Conservation (phyloP, 2,329 filamentous ascomycete genomes). For the Ceratocystis variospora region DNA sequence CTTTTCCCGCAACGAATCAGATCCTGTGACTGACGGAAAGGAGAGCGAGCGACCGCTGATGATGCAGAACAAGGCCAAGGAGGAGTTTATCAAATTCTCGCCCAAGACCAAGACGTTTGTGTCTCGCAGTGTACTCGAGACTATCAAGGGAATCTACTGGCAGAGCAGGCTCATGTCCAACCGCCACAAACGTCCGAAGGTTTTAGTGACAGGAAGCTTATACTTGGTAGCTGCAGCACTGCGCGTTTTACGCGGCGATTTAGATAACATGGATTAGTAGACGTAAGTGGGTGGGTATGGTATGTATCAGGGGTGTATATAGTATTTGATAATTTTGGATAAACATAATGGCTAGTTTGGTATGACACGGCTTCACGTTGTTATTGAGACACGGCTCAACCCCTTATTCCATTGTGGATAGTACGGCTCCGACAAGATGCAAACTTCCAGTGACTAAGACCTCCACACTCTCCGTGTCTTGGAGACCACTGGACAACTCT, state of each 20-base stretch:
- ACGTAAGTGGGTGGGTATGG: background rate
- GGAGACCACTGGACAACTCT: conserved; percentile 25
- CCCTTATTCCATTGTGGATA: conserved; percentile 37
- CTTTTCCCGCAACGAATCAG: conserved; percentile 58
- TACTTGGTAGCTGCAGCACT: conserved; percentile 71
- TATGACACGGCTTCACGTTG: background rate
- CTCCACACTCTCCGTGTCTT: conserved; percentile 29
- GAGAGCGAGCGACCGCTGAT: conserved; percentile 32
- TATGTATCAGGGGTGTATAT: background rate
- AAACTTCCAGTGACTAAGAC: conserved; percentile 49
- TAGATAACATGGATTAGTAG: conserved; percentile 13
- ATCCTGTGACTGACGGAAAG: conserved; percentile 23
- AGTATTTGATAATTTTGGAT: background rate
- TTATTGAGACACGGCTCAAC: conserved; percentile 24
- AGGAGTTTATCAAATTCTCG: conserved; percentile 44
- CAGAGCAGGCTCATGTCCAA: conserved; percentile 24
- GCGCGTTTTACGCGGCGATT: conserved; percentile 15
- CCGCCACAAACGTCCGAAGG: conserved; percentile 35
- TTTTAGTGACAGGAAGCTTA: conserved; percentile 69
- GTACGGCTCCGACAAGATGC: conserved; percentile 45
- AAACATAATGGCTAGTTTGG: background rate
- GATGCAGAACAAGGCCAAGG: conserved; percentile 55
- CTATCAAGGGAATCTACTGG: conserved; percentile 43
- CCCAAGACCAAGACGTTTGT: conserved; percentile 34
- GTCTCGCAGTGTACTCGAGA: conserved; percentile 57